Conservation (phyloP, 176 grass and related monocot genomes). For the Cenchrus fungigraminus region DNA sequence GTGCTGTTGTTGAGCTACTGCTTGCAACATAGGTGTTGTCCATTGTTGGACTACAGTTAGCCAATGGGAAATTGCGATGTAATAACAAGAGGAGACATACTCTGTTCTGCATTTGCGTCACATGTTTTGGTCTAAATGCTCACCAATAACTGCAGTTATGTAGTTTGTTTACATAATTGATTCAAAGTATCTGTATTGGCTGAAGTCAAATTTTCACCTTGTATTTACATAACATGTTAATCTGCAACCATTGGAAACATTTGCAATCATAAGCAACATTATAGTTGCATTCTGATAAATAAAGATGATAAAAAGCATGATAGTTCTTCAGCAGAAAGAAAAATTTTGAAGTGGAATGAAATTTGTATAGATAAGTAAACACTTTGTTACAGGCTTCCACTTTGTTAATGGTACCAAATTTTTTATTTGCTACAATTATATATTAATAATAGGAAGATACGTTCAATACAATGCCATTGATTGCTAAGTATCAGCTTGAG, state of each 20-base stretch:
- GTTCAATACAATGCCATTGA: not conserved
- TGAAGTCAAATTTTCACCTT: not conserved
- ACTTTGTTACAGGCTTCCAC: not conserved
- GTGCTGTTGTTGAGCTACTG: not conserved
- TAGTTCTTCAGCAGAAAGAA: not conserved
- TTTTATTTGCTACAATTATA: constrained; percentile 27
- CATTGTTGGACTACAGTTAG: not conserved
- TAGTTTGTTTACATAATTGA: not conserved
- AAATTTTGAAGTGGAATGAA: not conserved
- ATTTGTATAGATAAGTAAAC: not conserved
- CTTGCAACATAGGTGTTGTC: not conserved
- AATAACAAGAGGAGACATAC: not conserved
- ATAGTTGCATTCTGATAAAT: not conserved
- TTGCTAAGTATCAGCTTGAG: not conserved
- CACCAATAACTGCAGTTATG: not conserved
- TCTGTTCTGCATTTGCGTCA: not conserved
- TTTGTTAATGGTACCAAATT: not conserved
- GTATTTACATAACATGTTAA: not conserved
- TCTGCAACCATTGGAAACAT: not conserved
- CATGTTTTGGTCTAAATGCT: not conserved
- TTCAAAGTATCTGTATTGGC: not conserved
- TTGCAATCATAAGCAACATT: not conserved
- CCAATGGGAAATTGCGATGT: not conserved
- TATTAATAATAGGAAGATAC: not conserved
- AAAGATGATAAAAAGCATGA: not conserved